These are phyloP conservation scores for Aspergillus sojae DNA, from an alignment of 2,329 filamentous ascomycete genomes.

Conservation along the genomic window DNA sequence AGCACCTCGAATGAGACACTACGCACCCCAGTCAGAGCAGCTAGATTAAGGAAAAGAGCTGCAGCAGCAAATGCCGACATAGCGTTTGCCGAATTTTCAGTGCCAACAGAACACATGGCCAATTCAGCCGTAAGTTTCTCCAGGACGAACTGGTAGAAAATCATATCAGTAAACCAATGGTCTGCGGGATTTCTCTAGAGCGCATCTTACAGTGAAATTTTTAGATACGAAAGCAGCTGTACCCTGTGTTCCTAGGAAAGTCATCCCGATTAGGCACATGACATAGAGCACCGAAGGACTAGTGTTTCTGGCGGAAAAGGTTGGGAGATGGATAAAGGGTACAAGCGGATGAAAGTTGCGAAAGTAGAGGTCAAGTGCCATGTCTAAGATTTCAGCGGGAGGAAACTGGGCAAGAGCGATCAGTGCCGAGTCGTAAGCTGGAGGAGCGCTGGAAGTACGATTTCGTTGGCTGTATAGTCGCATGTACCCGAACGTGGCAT, in stretches of 20 bases:
- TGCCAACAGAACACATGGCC: conserved; percentile 44
- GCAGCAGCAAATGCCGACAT: conserved; percentile 52
- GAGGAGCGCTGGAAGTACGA: conserved; percentile 24
- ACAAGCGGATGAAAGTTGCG: conserved; percentile 57
- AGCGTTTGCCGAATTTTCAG: conserved; percentile 44
- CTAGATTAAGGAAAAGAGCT: conserved; percentile 52
- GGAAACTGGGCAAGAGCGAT: conserved; percentile 44
- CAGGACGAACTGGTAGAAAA: conserved; percentile 26
- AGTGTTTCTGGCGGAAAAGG: conserved; percentile 54
- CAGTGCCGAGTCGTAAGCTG: conserved; percentile 23
- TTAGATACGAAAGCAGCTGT: conserved; percentile 53
- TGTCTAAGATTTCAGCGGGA: conserved; percentile 57
- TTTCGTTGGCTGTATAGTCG: conserved; percentile 20
- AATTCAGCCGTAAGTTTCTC: conserved; percentile 49
- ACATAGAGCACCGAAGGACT: conserved; percentile 51
- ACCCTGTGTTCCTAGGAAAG: conserved; percentile 55
- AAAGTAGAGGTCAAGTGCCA: conserved; percentile 57
- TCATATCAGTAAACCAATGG: conserved; percentile 6
- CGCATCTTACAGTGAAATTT: conserved; percentile 43
- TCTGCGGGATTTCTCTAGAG: background rate
- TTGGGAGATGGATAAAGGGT: conserved; percentile 57
- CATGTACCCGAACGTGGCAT: conserved; percentile 37
- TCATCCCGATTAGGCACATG: conserved; percentile 58
- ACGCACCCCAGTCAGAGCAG: conserved; percentile 50
- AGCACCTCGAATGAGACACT: background rate